Conservation (phyloP, 208 protist genomes). For the Crithidia thermophila region DNA sequence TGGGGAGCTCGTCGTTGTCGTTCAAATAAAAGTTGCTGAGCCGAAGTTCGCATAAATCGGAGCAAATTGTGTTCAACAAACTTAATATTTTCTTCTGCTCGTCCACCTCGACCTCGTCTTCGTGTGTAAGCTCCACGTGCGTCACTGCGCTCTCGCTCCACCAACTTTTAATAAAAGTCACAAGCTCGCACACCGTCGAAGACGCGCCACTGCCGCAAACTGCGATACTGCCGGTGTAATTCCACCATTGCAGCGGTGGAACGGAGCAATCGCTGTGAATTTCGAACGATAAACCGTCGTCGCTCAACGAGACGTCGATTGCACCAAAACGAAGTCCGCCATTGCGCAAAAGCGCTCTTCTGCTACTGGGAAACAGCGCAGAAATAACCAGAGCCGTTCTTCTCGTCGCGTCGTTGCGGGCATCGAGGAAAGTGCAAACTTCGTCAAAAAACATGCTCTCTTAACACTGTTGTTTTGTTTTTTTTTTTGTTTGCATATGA, state of each 20-base stretch:
- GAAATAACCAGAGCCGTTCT: no score
- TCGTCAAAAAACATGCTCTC: no score
- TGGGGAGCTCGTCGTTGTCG: neutral
- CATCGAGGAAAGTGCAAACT: no score
- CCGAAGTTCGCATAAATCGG: neutral
- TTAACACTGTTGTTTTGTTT: no score
- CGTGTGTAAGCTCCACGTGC: neutral
- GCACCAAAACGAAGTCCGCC: neutral
- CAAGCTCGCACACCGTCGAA: slow-evolving; percentile 1
- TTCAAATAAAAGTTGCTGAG: slow-evolving; percentile 11
- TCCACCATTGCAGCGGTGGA: slow-evolving; percentile 23
- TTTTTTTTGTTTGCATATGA: no score
- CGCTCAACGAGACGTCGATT: neutral
- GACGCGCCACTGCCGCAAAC: neutral
- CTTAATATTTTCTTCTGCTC: neutral
- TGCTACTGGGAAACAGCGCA: neutral
- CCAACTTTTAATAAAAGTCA: neutral
- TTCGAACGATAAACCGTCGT: neutral
- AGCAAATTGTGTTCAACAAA: neutral
- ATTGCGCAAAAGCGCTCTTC: neutral
- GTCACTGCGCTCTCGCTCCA: neutral
- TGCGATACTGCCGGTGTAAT: neutral
- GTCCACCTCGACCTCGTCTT: slow-evolving; percentile 6
- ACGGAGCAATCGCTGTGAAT: neutral
- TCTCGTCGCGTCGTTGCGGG: no score